These are phyloP conservation scores for Alternaria sp. DNA, from an alignment of 2,329 filamentous ascomycete genomes.

Conservation along the genomic window DNA sequence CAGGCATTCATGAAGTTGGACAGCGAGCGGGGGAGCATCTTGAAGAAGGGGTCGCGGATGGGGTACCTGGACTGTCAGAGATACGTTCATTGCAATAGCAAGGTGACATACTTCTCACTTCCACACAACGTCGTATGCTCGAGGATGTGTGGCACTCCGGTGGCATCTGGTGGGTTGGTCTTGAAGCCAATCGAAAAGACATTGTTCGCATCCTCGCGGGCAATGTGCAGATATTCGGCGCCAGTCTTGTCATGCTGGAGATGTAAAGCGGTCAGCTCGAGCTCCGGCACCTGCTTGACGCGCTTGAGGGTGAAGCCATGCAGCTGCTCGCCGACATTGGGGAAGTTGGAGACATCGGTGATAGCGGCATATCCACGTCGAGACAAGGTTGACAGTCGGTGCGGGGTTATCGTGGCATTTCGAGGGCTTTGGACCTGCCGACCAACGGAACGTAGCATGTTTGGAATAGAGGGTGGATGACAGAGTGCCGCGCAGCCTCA, in stretches of 20 bases:
- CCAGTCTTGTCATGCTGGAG: constrained; percentile 94
- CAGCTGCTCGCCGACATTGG: constrained; percentile 81
- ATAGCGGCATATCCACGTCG: constrained; percentile 65
- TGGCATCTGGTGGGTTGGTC: constrained; percentile 96
- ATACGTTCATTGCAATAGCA: not conserved
- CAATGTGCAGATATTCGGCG: constrained; percentile 94
- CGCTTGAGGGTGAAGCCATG: constrained; percentile 93
- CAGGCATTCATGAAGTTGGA: constrained; percentile 99
- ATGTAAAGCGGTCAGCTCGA: constrained; percentile 89
- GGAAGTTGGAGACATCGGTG: constrained; percentile 76
- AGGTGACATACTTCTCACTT: constrained; percentile 75
- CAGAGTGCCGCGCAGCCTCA: constrained; percentile 6
- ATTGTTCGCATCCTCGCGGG: constrained; percentile 96
- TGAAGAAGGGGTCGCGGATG: constrained; percentile 99
- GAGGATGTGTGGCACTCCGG: constrained; percentile 93
- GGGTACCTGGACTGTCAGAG: constrained; percentile 69
- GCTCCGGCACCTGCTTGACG: constrained; percentile 89
- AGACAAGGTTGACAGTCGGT: constrained; percentile 13
- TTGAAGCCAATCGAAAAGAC: constrained; percentile 99
- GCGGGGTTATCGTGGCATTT: constrained; percentile 11
- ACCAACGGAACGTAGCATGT: constrained; percentile 48
- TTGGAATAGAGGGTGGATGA: constrained; percentile 8
- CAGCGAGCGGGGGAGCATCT: constrained; percentile 97
- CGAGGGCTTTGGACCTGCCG: constrained; percentile 36
- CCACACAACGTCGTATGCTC: constrained; percentile 98